phyloP scores from a whole-genome alignment of 179 eudicot genomes.

The Gypsophila paniculata region DNA sequence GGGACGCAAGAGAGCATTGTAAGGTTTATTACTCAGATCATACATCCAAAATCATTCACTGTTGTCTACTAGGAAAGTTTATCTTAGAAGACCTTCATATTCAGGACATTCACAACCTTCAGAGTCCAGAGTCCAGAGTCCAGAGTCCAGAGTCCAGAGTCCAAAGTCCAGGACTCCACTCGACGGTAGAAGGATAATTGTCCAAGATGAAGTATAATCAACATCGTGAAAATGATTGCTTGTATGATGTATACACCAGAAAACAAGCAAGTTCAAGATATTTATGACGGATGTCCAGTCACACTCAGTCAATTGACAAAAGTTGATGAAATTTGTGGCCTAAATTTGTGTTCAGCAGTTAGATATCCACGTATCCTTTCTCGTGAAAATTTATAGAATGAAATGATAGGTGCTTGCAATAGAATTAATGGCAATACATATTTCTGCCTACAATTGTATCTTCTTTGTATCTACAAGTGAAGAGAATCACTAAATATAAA shows the following conservation, averaged over 20 bases:
- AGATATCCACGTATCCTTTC: background rate
- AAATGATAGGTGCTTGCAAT: background rate
- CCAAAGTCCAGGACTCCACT: background rate
- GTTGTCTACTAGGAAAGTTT: no score
- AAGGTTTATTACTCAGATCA: no score
- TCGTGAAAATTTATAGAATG: background rate
- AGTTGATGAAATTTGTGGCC: background rate
- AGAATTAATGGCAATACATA: background rate
- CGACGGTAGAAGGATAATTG: background rate
- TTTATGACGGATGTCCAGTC: background rate
- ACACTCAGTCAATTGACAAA: background rate
- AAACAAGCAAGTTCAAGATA: background rate
- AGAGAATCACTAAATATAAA: background rate
- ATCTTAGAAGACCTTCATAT: background rate
- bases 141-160: no score
- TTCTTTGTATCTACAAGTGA: no score
- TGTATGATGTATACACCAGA: background rate
- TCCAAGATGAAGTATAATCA: background rate
- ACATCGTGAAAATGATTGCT: background rate
- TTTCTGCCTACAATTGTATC: background rate
- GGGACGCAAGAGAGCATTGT: no score
- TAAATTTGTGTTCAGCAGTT: background rate
- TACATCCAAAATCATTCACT: no score
- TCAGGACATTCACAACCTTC: background rate
- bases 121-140: no score